Conservation (phyloP, 805 yeast species). For the Metschnikowia similis region DNA sequence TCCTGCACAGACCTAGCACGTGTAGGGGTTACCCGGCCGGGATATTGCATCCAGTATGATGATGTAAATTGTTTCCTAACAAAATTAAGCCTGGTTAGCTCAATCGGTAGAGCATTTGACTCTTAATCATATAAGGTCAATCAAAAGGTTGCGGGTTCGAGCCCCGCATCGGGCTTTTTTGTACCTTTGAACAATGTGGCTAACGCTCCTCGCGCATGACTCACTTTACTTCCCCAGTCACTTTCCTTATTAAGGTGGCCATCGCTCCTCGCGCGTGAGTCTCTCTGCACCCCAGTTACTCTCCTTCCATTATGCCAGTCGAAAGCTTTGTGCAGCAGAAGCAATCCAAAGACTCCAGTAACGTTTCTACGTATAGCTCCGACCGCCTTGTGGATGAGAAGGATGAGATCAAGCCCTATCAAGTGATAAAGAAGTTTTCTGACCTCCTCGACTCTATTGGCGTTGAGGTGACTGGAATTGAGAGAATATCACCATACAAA, state of each 20-base stretch:
- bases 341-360: slow-evolving; percentile 5
- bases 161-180: slow-evolving; percentile 23
- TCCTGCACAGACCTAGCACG: too few species aligned
- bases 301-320: not conserved
- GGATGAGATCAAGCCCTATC: slow-evolving; percentile 13
- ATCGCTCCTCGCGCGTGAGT: too few species aligned
- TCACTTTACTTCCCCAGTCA: not conserved
- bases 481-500: slow-evolving; percentile 65
- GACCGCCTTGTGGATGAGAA: slow-evolving; percentile 8
- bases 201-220: not conserved
- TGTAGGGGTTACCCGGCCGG: too few species aligned
- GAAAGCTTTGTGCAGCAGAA: not conserved
- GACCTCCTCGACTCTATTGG: slow-evolving; percentile 45
- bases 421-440: slow-evolving; percentile 10
- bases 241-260: too few species aligned
- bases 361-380: slow-evolving; percentile 3
- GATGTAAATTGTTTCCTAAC: too few species aligned
- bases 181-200: not conserved
- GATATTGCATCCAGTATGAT: too few species aligned
- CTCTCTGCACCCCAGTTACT: too few species aligned
- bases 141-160: slow-evolving; percentile 24
- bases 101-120: slow-evolving; percentile 24
- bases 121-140: slow-evolving; percentile 20
- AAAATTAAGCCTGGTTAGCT: slow-evolving; percentile 20
- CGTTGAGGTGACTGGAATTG: slow-evolving; percentile 78